phyloP scores from a whole-genome alignment of 129 eudicot genomes.

The Lactuca sativa region DNA sequence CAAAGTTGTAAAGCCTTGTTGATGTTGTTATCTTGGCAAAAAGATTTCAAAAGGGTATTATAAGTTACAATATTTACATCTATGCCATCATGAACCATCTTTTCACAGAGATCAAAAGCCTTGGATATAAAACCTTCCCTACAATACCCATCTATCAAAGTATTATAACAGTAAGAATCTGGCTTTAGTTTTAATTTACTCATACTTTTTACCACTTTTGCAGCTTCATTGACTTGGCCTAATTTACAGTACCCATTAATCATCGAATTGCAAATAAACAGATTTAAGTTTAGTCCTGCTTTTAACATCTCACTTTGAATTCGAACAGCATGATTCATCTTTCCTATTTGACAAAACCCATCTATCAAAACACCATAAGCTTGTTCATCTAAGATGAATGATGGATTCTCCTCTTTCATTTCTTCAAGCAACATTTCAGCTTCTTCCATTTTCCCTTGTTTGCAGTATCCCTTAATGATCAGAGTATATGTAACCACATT shows the following conservation, averaged over 20 bases:
- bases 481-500: conserved; percentile 68
- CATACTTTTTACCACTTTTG: conserved; percentile 47
- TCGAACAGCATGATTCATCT: conserved; percentile 68
- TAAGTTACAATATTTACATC: conserved; percentile 55
- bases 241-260: conserved; percentile 82
- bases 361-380: conserved; percentile 68
- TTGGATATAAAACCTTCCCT: conserved; percentile 46
- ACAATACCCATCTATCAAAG: conserved; percentile 69
- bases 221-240: conserved; percentile 60
- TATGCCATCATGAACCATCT: conserved; percentile 58
- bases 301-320: conserved; percentile 62
- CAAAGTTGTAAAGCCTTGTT: conserved; percentile 70
- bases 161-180: conserved; percentile 75
- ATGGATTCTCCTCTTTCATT: conserved; percentile 47
- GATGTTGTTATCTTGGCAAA: conserved; percentile 49
- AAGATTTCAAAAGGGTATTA: conserved; percentile 73
- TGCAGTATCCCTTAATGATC: conserved; percentile 79
- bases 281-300: conserved; percentile 54
- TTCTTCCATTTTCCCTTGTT: conserved; percentile 50
- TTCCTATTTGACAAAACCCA: conserved; percentile 65
- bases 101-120: conserved; percentile 57
- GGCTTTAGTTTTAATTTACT: conserved; percentile 57
- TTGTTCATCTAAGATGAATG: conserved; percentile 49
- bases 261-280: conserved; percentile 66
- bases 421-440: conserved; percentile 60